Evolutionary conservation across 139 green algal species (phyloP), one percentile per base, ranked within the genome.

Genomic region (Chlorella sorokiniana): DNA sequence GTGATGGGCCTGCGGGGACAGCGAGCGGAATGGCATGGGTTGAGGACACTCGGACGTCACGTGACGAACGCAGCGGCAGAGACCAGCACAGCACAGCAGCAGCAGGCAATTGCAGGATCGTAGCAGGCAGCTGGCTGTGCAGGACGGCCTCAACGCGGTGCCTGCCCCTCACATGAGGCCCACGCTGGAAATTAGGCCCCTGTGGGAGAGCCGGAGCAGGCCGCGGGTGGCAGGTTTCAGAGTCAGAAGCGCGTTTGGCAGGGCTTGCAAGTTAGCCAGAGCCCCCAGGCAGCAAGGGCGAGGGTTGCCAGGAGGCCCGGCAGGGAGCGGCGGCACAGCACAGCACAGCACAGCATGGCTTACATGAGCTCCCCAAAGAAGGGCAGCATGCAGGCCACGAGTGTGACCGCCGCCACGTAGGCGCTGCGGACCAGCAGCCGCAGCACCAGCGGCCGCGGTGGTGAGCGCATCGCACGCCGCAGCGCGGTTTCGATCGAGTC

Each of bases 361-460:
- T 63, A 83, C 84, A 91, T 89, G 2, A 91, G 79, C 33, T 92
- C 89, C 0, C 74, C 83, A 42, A 93, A 93, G 76, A 93, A 93
- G 31, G 90, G 90, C 40, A 93, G 76, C 41, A 91, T 59, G n/a
- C 84, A 83, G 0, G 90, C 90, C 22, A 92, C 78, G 6, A 86
- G 63, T 14, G 85, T 89, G 8, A 82, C 89, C 1, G 71, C 42
- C 23, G 48, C 64, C 33, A 93, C 89, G 62, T 89, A 93, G 8
- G 67, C 2, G 27, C 38, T 73, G 42, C 88, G 85, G n/a, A 91
- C 62, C 11, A 89, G n/a, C 40, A 85, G 65, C 31, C 88, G 81
- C 65, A 89, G 74, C 29, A 78, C 29, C 3, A 79, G 42, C 1
- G 84, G 79, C 11, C 81, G 75, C 11, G 76, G 62, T 29, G 72